Evolutionary conservation across 345 rosid species (phyloP).

Genomic region (Camelina sativa): DNA sequence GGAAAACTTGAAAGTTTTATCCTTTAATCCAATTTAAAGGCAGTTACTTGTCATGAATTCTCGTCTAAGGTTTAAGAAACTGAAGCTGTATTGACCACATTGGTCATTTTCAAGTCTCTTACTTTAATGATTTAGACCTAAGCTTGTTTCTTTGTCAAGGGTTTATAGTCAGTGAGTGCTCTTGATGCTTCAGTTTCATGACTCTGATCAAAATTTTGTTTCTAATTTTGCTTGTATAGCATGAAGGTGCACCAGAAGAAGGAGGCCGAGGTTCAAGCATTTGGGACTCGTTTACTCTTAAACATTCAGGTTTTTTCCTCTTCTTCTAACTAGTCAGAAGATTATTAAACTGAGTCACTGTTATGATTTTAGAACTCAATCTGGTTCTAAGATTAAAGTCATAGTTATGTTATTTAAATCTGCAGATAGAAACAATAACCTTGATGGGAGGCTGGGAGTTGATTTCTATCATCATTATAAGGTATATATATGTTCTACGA

Average conservation of each 20-base stretch:
- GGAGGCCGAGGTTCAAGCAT: slow-evolving; percentile 47
- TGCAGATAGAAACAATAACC: slow-evolving; percentile 30
- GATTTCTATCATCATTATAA: slow-evolving; percentile 50
- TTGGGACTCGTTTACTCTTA: slow-evolving; percentile 47
- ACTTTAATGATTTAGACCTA: not conserved
- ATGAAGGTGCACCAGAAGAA: slow-evolving; percentile 41
- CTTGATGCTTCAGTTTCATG: slow-evolving; percentile 22
- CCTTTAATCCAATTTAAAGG: slow-evolving; percentile 3
- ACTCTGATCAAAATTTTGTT: not conserved
- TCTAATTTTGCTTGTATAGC: slow-evolving; percentile 30
- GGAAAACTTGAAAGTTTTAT: slow-evolving; percentile 7
- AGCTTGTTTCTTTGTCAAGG: slow-evolving; percentile 17
- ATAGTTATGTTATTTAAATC: not conserved
- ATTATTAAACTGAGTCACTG: not conserved
- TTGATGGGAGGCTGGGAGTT: slow-evolving; percentile 46
- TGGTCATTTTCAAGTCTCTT: not conserved
- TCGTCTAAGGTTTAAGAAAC: not conserved
- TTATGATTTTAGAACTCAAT: not conserved
- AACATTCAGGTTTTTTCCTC: slow-evolving; percentile 34
- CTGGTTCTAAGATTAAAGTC: too few relatives aligned
- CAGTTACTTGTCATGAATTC: not conserved
- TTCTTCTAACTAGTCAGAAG: not conserved
- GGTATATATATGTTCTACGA: slow-evolving; percentile 34
- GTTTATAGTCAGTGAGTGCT: not conserved
- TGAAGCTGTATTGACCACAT: not conserved